A percentile compares a stretch with the other conserved stretches of the same genome.
Conservation (phyloP, 2,329 filamentous ascomycete species). For the Phaeosphaeriaceae sp. region DNA sequence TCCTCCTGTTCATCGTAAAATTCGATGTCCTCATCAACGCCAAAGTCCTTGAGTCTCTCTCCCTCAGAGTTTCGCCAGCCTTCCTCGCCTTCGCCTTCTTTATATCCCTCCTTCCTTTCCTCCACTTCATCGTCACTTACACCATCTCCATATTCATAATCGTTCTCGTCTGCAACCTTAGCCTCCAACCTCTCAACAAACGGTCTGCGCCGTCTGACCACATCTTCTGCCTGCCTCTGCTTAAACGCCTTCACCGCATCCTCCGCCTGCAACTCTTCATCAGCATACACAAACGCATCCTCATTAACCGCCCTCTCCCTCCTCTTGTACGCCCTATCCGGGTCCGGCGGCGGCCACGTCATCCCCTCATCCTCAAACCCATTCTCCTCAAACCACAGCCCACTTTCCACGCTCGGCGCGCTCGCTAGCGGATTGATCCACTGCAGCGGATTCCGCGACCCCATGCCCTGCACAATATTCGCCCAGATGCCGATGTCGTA, state of each 20-base stretch:
- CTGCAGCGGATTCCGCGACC: slow-evolving; percentile 64
- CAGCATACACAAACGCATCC: slow-evolving; percentile 49
- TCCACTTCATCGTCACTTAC: slow-evolving; percentile 26
- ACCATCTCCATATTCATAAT: slow-evolving; percentile 31
- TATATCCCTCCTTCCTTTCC: slow-evolving; percentile 19
- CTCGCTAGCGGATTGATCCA: slow-evolving; percentile 74
- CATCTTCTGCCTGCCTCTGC: slow-evolving; percentile 60
- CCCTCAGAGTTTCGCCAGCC: slow-evolving; percentile 79
- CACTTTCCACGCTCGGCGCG: slow-evolving; percentile 60
- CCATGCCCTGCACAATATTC: slow-evolving; percentile 80
- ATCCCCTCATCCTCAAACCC: slow-evolving; percentile 67
- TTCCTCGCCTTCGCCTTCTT: slow-evolving; percentile 57
- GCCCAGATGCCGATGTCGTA: slow-evolving; percentile 79
- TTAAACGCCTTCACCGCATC: slow-evolving; percentile 62
- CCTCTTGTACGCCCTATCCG: slow-evolving; percentile 49
- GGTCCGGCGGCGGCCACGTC: slow-evolving; percentile 60
- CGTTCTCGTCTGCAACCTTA: slow-evolving; percentile 12
- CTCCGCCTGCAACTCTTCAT: slow-evolving; percentile 45
- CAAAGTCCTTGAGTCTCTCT: slow-evolving; percentile 76
- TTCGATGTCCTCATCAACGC: slow-evolving; percentile 78
- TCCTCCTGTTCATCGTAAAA: slow-evolving; percentile 69
- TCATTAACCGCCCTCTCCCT: slow-evolving; percentile 13
- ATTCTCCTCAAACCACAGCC: slow-evolving; percentile 72
- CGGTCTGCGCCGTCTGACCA: slow-evolving; percentile 49
- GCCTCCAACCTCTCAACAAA: slow-evolving; percentile 52